Base-by-base conservation (phyloP, 176 grass and related monocot genomes). In the Juncus inflexus region DNA sequence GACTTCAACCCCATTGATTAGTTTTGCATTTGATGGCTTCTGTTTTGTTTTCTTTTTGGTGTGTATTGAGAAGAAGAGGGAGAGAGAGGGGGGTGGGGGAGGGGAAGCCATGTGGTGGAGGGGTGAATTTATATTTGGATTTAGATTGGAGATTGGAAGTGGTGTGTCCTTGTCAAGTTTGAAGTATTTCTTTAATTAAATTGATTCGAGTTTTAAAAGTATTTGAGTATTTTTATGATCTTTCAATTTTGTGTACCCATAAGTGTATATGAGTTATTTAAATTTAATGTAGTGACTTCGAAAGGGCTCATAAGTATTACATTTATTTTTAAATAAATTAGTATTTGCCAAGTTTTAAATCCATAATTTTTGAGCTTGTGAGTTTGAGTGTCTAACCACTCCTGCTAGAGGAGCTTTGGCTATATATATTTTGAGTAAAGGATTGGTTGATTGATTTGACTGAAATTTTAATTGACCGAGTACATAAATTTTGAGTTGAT, bases 1-100 rank as follows among this genome's bases (percentile, higher is more conserved):
- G 86, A 95, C 69, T 78, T 87, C 53, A 88, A 75, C 39, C 79
- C 82, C 86, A 75, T 95, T 62, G 77, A n/a, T 73, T 64, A 9
- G 58, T 51, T 43, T 14, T 36, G 53, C 67, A 66, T 45, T 42
- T 42, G 12, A 10, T 45, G 49, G 37, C 36, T 47, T 39, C 59
- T 42, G 35, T 56, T 10, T 37, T 39, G 0, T 1, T 55, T 35
- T 3, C 8, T 3, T 7, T 36, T 12, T 43, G 59, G 53, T 12
- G 19, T 28, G 19, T 28, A 28, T 28, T 10, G 74, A 56, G 55
- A 37, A 15, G 35, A 7, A 11, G 19, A 16, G 59, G 37, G 50
- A 64, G 67, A 77, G 5, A 36, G 64, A 15, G n/a, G 16, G 28
- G 52, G 55, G 39, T 2, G 7, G 7, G 42, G 63, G 47, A 28